Base-by-base conservation (phyloP, 2,329 filamentous ascomycete genomes). In the Stagonosporopsis tanaceti region DNA sequence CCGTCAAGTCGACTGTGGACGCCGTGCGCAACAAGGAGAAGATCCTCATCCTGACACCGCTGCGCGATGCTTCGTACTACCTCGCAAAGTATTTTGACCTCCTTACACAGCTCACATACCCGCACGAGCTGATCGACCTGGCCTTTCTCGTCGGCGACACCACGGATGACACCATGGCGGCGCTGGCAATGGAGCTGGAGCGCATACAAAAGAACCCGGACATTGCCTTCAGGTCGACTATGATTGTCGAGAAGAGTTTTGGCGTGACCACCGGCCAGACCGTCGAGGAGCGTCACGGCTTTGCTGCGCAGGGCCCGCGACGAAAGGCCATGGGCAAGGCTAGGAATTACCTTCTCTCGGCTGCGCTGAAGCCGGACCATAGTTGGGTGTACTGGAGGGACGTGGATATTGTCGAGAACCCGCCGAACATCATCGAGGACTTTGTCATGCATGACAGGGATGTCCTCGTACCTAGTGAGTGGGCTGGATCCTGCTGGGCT, bases 331-430 rank as follows among this genome's bases (percentile, higher is more conserved):
- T 99, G 86, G 95, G 90, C 42, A 88, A 85, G 66, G 95, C 95
- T 27, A 87, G 95, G 67, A 99, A 99, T 77, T 99, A 96, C 77
- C 83, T 99, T 20, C 85, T 99, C 2, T 86, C 88, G 30, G 84
- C 92, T 0, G 89, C 95, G 3, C 75, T 99, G 69, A 96, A 96
- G 80, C 88, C 93, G 0, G 93, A 98, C 60, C 95, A 99, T 75
- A 94, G 93, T 8, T 99, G 95, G 95, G 93, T 98, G 8, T 98
- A 97, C 77, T 99, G 95, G 95, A 87, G 95, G 59, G 95, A 99
- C 76, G 93, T 97, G 47, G 95, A 99, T 77, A 97, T 99, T 68
- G 88, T 91, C 44, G 93, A 99, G 73, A 96, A 90, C 75, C 92
- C 94, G 1, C 84, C 85, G 62, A 89, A 86, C 72, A 96, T 99